Percentiles rank a stretch among this genome's conserved stretches.
Evolutionary conservation across 1,139 yeast species (phyloP).

Genomic region (Kluyveromyces sp.): DNA sequence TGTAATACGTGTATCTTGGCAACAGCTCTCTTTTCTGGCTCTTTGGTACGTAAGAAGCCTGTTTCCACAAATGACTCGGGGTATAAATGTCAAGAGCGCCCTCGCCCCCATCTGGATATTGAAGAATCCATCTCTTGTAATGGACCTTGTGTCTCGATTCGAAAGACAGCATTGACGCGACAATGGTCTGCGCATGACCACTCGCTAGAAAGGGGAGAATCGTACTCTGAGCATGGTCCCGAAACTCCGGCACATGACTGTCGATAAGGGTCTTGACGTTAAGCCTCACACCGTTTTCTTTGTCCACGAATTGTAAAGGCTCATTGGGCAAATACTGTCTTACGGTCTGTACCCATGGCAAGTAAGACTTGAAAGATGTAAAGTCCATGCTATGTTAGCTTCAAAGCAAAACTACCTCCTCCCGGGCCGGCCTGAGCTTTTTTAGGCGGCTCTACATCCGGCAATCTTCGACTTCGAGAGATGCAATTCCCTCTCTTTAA

Average conservation of each 20-base stretch:
- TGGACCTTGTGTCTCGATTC: conserved; percentile 38
- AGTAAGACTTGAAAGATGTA: neutral
- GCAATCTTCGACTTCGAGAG: too few species aligned
- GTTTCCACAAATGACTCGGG: conserved; percentile 36
- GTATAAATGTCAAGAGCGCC: conserved; percentile 56
- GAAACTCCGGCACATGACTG: conserved; percentile 38
- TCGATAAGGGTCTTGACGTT: conserved; percentile 27
- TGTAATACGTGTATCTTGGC: conserved; percentile 21
- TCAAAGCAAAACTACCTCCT: neutral
- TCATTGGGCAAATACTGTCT: conserved; percentile 10
- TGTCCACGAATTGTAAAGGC: conserved; percentile 8
- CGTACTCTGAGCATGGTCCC: conserved; percentile 37
- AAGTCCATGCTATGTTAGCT: neutral
- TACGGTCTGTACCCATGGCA: conserved; percentile 10
- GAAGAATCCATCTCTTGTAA: conserved; percentile 48
- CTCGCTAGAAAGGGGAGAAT: conserved; percentile 54
- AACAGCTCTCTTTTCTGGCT: conserved; percentile 17
- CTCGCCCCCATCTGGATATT: conserved; percentile 46
- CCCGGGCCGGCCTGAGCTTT: too few species aligned
- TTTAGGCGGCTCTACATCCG: too few species aligned
- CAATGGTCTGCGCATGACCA: conserved; percentile 64
- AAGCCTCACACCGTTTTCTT: conserved; percentile 7
- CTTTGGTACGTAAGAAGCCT: conserved; percentile 24
- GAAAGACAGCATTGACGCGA: conserved; percentile 39
- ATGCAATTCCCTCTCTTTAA: too few species aligned